Conservation (phyloP, 305 asterid species). For the Solanum hybrid region DNA sequence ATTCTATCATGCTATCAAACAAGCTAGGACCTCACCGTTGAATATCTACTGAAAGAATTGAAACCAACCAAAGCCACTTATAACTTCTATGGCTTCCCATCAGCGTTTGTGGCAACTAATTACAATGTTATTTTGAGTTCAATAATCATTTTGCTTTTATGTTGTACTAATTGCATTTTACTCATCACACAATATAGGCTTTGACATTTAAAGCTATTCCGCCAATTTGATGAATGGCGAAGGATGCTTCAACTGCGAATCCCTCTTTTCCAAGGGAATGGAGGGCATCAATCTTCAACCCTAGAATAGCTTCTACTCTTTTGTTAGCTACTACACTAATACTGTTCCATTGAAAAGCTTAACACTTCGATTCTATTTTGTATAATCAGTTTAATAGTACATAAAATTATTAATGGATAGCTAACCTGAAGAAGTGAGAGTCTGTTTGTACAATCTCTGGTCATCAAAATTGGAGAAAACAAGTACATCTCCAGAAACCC, state of each 20-base stretch:
- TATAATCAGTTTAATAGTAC: background rate
- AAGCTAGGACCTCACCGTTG: background rate
- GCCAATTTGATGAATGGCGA: background rate
- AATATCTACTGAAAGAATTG: background rate
- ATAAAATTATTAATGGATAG: background rate
- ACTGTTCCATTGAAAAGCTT: background rate
- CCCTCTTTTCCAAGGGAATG: background rate
- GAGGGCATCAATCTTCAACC: background rate
- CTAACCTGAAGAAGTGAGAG: slow-evolving; percentile 43
- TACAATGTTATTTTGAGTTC: background rate
- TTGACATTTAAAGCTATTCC: background rate
- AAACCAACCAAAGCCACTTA: background rate
- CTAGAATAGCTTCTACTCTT: background rate
- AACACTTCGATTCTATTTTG: background rate
- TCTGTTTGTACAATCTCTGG: slow-evolving; percentile 73
- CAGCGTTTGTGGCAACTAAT: background rate
- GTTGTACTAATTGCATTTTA: background rate
- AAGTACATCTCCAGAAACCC: slow-evolving; percentile 49
- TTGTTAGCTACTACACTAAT: background rate
- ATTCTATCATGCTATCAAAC: background rate
- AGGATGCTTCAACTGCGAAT: background rate
- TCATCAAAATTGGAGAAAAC: slow-evolving; percentile 87
- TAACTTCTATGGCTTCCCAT: background rate
- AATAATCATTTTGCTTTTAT: background rate
- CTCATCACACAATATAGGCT: background rate